Evolutionary conservation across 202 grass and related monocot species (phyloP), one percentile per base, ranked within the genome.

Genomic region (Digitaria exilis): DNA sequence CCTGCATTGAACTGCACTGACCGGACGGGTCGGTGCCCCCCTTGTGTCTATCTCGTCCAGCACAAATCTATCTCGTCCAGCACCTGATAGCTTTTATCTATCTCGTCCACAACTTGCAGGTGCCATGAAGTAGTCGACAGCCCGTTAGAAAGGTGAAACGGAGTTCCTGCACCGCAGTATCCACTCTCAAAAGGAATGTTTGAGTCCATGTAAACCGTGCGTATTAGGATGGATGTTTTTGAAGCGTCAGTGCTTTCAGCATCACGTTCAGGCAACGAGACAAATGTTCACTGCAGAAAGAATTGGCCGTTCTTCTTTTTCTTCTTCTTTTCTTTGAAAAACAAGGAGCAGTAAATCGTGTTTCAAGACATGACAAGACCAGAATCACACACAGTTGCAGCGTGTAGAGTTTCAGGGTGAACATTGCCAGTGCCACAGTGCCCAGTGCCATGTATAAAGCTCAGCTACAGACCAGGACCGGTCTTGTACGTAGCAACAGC

Each of bases 1-100:
- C 79, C 67, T 43, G 59, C 46, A 73, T 64, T 73, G 29, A 65
- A 46, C 66, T 31, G 5, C 30, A 25, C 68, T 55, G 67, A 73
- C n/a, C n/a, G n/a, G n/a, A n/a, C 45, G 66, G 34, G 52, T n/a
- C 52, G 52, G 52, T 61, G n/a, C n/a, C n/a, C n/a, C n/a, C n/a
- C n/a, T n/a, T n/a, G n/a, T n/a, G n/a, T n/a, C n/a, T n/a, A n/a
- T n/a, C n/a, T n/a, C n/a, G n/a, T n/a, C n/a, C n/a, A n/a, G n/a
- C n/a, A n/a, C n/a, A n/a, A n/a, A n/a, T n/a, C n/a, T n/a, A n/a
- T n/a, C n/a, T n/a, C n/a, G n/a, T n/a, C n/a, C n/a, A n/a, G n/a
- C n/a, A n/a, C n/a, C n/a, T n/a, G n/a, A n/a, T n/a, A n/a, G n/a
- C n/a, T n/a, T n/a, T n/a, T n/a, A n/a, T n/a, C n/a, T n/a, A n/a